Evolutionary conservation across 2,329 filamentous ascomycete genomes (phyloP).

Genomic region (Akanthomyces lecanii): DNA sequence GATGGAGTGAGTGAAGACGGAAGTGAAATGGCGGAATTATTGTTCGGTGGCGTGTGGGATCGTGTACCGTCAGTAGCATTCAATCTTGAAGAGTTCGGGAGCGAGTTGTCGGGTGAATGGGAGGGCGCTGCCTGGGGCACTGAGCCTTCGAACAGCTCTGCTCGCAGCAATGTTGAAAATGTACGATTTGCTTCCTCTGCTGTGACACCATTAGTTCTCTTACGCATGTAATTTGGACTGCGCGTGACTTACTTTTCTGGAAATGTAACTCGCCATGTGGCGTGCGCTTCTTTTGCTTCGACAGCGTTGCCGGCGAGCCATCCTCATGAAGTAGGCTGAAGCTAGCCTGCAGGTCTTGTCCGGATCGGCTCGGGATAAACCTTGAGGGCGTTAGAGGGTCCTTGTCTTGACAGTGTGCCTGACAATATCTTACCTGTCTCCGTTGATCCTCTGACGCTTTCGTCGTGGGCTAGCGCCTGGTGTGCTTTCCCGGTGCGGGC

Average conservation of each 20-base stretch:
- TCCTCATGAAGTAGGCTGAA: constrained; percentile 91
- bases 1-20: constrained; percentile 80
- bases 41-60: constrained; percentile 76
- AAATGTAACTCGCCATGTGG: constrained; percentile 90
- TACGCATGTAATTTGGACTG: neutral
- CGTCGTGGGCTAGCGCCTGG: constrained; percentile 52
- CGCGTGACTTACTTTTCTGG: constrained; percentile 70
- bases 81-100: constrained; percentile 46
- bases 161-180: constrained; percentile 80
- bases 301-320: constrained; percentile 86
- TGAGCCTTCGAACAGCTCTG: constrained; percentile 87
- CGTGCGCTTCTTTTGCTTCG: constrained; percentile 76
- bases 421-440: constrained; percentile 48
- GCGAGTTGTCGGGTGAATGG: constrained; percentile 55
- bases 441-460: constrained; percentile 58
- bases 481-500: constrained; percentile 48
- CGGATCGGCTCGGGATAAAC: constrained; percentile 91
- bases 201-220: constrained; percentile 25
- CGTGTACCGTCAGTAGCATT: constrained; percentile 62
- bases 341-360: constrained; percentile 88
- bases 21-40: constrained; percentile 55
- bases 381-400: constrained; percentile 43
- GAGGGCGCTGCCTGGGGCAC: constrained; percentile 73
- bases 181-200: constrained; percentile 94
- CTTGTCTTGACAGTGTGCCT: neutral